Evolutionary conservation across 805 yeast genomes (phyloP).

Genomic region (Lipomyces kockii): DNA sequence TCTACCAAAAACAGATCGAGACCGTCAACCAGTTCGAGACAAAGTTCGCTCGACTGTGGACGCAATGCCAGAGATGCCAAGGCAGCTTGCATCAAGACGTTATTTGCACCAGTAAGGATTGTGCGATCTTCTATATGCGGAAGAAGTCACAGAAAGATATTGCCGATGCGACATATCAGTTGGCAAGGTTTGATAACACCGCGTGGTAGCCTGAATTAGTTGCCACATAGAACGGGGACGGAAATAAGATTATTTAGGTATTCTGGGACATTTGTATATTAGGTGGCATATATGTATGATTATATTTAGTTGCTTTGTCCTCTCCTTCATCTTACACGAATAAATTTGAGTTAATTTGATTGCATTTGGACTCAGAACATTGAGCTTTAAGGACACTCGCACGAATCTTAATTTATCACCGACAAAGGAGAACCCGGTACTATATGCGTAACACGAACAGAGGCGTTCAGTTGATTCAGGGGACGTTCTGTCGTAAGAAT

Average conservation of each 20-base stretch:
- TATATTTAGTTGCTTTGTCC: not conserved
- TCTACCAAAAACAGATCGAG: constrained; percentile 80
- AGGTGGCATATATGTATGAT: not conserved
- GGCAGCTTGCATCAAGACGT: constrained; percentile 96
- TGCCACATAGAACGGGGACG: not conserved
- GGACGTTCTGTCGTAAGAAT: no score
- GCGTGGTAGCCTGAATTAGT: constrained; percentile 17
- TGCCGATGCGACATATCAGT: constrained; percentile 58
- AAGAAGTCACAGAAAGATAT: constrained; percentile 81
- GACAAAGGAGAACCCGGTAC: no score
- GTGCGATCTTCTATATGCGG: constrained; percentile 97
- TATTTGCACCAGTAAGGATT: constrained; percentile 90
- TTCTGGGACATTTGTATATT: not conserved
- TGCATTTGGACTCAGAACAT: not conserved
- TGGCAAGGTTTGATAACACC: constrained; percentile 64
- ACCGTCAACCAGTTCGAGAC: constrained; percentile 79
- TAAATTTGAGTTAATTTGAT: not conserved
- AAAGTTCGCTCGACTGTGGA: constrained; percentile 89
- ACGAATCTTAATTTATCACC: not conserved
- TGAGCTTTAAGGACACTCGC: not conserved
- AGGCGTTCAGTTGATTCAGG: no score
- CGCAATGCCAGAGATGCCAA: constrained; percentile 97
- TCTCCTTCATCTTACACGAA: not conserved
- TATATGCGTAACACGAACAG: no score
- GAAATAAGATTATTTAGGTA: not conserved